Evolutionary conservation across 2,329 filamentous ascomycete genomes (phyloP).

Genomic region (Colletotrichum salicis): DNA sequence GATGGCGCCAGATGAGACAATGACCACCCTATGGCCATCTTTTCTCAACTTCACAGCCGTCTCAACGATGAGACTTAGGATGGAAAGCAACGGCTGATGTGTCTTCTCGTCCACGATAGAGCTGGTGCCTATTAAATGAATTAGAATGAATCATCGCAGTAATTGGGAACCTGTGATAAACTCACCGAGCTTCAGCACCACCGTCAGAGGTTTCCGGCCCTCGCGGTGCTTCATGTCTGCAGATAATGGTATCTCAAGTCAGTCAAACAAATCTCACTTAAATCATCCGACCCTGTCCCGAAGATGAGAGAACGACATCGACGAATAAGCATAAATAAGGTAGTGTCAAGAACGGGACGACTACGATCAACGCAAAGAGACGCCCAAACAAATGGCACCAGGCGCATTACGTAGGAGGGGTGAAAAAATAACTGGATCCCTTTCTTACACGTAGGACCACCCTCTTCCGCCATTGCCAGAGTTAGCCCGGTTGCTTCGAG

Average conservation of each 20-base stretch:
- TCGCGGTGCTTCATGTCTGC: constrained; percentile 67
- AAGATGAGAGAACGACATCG: neutral
- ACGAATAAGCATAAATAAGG: neutral
- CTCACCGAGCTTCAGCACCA: constrained; percentile 90
- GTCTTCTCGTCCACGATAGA: constrained; percentile 98
- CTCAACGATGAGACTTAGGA: constrained; percentile 91
- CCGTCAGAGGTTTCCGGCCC: constrained; percentile 72
- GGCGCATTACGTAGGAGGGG: constrained; percentile 26
- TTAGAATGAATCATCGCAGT: constrained; percentile 2
- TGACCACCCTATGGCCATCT: constrained; percentile 93
- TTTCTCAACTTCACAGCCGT: constrained; percentile 87
- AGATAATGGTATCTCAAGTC: constrained; percentile 16
- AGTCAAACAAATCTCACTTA: constrained; percentile 7
- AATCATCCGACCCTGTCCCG: neutral
- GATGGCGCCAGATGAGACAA: constrained; percentile 97
- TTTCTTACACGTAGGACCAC: constrained; percentile 36
- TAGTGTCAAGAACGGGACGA: neutral
- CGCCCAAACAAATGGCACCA: constrained; percentile 8
- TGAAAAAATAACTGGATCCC: constrained; percentile 30
- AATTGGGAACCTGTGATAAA: constrained; percentile 23
- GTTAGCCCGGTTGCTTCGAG: constrained; percentile 20
- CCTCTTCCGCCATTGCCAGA: constrained; percentile 35
- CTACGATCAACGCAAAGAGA: neutral
- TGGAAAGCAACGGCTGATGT: constrained; percentile 91
- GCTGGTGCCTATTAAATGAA: constrained; percentile 78